phyloP scores from a whole-genome alignment of 2,329 filamentous ascomycete species.

The Pyricularia grisea region DNA sequence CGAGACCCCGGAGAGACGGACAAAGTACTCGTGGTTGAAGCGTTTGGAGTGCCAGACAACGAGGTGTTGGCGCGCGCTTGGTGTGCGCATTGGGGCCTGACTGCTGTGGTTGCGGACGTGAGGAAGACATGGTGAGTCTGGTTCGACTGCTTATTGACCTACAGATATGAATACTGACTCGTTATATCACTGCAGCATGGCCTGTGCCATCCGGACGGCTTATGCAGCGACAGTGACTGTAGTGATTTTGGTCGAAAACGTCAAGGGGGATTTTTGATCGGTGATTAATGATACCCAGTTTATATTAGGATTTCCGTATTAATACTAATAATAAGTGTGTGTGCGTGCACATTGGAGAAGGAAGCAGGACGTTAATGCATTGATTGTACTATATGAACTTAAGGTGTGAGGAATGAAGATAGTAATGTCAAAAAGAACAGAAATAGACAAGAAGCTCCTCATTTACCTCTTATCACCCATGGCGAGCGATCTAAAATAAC shows the following conservation, averaged over 20 bases:
- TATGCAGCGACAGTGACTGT: conserved; percentile 66
- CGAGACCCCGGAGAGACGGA: conserved; percentile 43
- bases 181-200: conserved; percentile 37
- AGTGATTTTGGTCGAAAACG: conserved; percentile 54
- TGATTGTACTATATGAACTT: neutral
- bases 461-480: no score
- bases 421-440: neutral
- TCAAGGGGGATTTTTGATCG: neutral
- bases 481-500: neutral
- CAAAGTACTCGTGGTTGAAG: conserved; percentile 62
- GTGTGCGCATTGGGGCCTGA: conserved; percentile 68
- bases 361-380: neutral
- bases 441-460: no score
- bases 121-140: conserved; percentile 53
- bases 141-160: neutral
- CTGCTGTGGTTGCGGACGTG: conserved; percentile 60
- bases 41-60: conserved; percentile 64
- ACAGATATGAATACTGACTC: neutral
- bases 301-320: neutral
- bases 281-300: neutral
- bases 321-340: neutral
- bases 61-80: conserved; percentile 69
- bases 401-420: neutral
- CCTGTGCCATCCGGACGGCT: conserved; percentile 65
- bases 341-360: no score